Conservation (phyloP, 345 rosid genomes). For the Cochlearia excelsa region DNA sequence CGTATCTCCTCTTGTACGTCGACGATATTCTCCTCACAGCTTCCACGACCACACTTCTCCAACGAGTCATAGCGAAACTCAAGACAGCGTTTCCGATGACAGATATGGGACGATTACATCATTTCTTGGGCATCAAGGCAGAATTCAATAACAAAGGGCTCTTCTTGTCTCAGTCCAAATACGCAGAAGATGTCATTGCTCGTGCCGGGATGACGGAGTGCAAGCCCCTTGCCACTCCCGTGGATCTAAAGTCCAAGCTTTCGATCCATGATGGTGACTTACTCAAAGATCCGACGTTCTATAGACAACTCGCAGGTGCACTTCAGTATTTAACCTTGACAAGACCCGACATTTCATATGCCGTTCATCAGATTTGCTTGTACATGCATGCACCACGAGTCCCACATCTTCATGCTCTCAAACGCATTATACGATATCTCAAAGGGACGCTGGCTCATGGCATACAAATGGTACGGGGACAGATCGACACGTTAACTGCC, state of each 20-base stretch:
- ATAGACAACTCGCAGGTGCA: not conserved
- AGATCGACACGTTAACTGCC: rapidly evolving
- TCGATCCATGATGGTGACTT: not conserved
- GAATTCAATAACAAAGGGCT: not conserved
- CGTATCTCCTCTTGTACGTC: not conserved
- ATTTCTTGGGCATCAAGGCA: not conserved
- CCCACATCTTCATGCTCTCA: not conserved
- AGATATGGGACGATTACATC: not conserved
- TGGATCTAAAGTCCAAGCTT: not conserved
- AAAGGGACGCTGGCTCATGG: not conserved
- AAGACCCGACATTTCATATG: not conserved
- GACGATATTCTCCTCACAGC: not conserved
- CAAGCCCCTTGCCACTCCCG: not conserved
- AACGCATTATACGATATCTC: not conserved
- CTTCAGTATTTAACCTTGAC: not conserved
- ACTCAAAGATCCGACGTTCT: not conserved
- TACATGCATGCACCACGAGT: not conserved
- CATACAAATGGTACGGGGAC: rapidly evolving
- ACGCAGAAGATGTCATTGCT: not conserved
- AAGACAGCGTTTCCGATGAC: not conserved
- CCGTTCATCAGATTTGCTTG: not conserved
- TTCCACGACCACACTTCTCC: not conserved
- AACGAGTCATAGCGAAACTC: not conserved
- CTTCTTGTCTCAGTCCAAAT: not conserved
- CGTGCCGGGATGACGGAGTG: not conserved